Evolutionary conservation across 2,329 filamentous ascomycete species (phyloP), one percentile per base, ranked within the genome.

Genomic region (Fonsecaea multimorphosa): DNA sequence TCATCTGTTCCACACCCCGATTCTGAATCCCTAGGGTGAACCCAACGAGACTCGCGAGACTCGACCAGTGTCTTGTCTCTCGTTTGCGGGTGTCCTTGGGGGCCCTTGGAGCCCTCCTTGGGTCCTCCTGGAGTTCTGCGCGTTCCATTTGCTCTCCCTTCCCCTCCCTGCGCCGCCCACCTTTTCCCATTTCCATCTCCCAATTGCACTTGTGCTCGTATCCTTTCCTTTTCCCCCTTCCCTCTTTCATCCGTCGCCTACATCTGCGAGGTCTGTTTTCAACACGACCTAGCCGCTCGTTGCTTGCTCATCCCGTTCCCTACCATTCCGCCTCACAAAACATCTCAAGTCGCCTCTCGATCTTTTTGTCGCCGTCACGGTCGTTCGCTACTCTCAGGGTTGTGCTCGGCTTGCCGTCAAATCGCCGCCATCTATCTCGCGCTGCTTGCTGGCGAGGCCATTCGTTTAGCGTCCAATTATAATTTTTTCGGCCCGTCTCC

Each of bases 201-300:
- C 66, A 61, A 49, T 49, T 49, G 44, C 22, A 58, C 56, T 36
- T 58, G 40, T 46, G 36, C 38, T 58, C 58, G 46, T 46, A 60
- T 38, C 57, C 29, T 52, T 60, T 54, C 65, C 70, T 72, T 70
- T 65, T 70, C 65, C 68, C 70, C 68, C 70, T 68, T 72, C 66
- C 71, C 64, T 71, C 62, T 67, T 69, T 71, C 64, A 53, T 54
- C 70, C 65, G 63, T 49, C 53, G 60, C 67, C 70, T 63, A 68
- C 68, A 70, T 72, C 61, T 71, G 71, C 61, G 58, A 46, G 70
- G 71, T 68, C 66, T 54, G 62, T 71, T 58, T 67, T 67, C 61
- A 62, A 46, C 58, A 67, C 68, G 62, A 62, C 61, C 67, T 69
- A 71, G 68, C 71, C 70, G 69, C 67, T 72, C 65, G 66, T 70